Evolutionary conservation across 1,284 basidiomycete genomes (phyloP), one percentile per base, ranked within the genome.

Genomic region (Puccinia triticina): DNA sequence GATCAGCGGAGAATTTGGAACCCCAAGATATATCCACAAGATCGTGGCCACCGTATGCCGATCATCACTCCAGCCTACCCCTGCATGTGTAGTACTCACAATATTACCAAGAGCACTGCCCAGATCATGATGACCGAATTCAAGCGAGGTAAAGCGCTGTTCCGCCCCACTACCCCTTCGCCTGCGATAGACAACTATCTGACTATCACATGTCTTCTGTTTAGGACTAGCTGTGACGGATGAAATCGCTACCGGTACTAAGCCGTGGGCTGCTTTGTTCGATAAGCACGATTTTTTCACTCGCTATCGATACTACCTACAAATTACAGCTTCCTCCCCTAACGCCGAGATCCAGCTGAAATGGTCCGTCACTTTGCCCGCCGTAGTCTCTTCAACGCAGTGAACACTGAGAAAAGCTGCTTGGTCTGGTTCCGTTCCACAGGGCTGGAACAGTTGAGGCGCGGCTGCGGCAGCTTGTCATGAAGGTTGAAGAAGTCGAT

Each of bases 1-100:
- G 85, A 93, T 93, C 85, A 94, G 97, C 83, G 91, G 94, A 84
- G 81, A n/a, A 95, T 99, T 5, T 99, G 97, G 97, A 99, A 99
- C 88, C 97, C 97, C 0, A 95, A 93, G 89, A 88, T 98, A 77
- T 98, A 98, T 88, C 94, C 95, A 0, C 91, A 92, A 83, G 97
- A 99, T 88, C 91, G 94, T 83, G 91, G 93, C 50, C 97, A 99
- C 88, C 91, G 95, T 83, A 99, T 99, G 97, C 97, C 97, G n/a
- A 98, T 99, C 87, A 99, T 99, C 86, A 99, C 97, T 0, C 97
- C 97, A 5, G 96, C 97, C 32, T 99, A 98, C 88, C 97, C 97
- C 57, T 93, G 96, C n/a, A 99, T 99, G 96, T 99, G 96, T 87
- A 92, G 96, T 48, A 99, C 97, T 21, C 97, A 99, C 88, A 99